Conservation (phyloP, 257 asterid genomes). For the Solanum medicagineum region DNA sequence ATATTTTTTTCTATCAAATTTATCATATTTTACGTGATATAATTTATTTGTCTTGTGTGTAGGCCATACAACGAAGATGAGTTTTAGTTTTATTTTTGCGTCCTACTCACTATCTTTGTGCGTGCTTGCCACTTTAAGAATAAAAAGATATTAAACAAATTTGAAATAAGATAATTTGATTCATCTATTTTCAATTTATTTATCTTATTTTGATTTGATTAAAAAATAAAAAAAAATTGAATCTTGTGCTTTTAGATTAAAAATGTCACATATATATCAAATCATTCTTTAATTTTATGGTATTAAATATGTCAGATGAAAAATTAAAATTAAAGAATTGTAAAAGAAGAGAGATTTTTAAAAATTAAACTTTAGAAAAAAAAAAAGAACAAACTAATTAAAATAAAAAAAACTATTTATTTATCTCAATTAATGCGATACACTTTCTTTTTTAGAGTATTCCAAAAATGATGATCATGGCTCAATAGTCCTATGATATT, state of each 20-base stretch:
- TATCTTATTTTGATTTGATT: fast-evolving
- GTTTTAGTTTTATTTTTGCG: background rate
- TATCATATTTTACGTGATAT: background rate
- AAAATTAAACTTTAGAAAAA: too few relatives aligned
- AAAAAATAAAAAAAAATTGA: fast-evolving
- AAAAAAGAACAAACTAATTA: background rate
- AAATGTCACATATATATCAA: background rate
- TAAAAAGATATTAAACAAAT: background rate
- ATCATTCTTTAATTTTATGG: background rate
- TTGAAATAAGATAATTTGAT: background rate
- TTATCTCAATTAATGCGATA: background rate
- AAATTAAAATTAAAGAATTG: too few relatives aligned
- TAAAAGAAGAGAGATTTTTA: too few relatives aligned
- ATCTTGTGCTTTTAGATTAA: background rate
- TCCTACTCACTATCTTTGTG: background rate
- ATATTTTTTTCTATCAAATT: fast-evolving
- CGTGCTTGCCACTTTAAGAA: background rate
- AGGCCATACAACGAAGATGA: background rate
- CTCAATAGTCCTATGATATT: too few relatives aligned
- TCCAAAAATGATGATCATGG: background rate
- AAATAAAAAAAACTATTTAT: background rate
- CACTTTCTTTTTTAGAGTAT: too few relatives aligned
- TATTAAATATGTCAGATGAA: background rate
- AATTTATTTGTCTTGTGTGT: background rate
- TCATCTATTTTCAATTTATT: fast-evolving